Conservation (phyloP, 1,284 basidiomycete genomes). For the Tilletia setariae region DNA sequence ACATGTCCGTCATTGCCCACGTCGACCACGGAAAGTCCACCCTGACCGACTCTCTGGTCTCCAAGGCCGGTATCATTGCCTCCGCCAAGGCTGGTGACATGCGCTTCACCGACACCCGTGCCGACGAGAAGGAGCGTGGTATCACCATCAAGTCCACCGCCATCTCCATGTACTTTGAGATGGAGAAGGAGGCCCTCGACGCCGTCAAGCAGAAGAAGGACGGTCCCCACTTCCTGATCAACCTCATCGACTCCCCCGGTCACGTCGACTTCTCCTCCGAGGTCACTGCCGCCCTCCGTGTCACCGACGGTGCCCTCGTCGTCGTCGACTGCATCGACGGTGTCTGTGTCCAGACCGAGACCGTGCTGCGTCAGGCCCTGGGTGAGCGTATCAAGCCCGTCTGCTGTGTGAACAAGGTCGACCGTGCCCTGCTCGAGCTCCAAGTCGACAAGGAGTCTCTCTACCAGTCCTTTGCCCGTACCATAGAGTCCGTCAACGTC, state of each 20-base stretch:
- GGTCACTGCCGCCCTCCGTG: constrained; percentile 98
- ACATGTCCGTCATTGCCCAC: constrained; percentile 73
- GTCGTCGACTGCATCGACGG: constrained; percentile 99
- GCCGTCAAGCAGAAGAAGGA: constrained; percentile 91
- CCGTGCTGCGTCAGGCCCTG: constrained; percentile 94
- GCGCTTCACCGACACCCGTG: constrained; percentile 96
- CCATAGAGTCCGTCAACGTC: constrained; percentile 97
- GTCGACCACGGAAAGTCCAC: constrained; percentile 99
- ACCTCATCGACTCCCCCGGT: constrained; percentile 98
- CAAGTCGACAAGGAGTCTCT: constrained; percentile 96
- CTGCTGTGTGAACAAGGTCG: constrained; percentile 99
- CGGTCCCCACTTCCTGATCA: constrained; percentile 97
- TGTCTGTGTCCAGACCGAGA: constrained; percentile 99
- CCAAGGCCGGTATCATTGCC: constrained; percentile 98
- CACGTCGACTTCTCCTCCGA: constrained; percentile 99
- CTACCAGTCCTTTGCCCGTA: constrained; percentile 96
- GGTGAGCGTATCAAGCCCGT: constrained; percentile 99
- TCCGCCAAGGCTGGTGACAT: constrained; percentile 86
- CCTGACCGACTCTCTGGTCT: constrained; percentile 96
- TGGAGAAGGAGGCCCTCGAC: constrained; percentile 70
- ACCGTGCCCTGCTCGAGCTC: constrained; percentile 97
- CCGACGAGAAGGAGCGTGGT: constrained; percentile 99
- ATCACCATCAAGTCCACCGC: constrained; percentile 99
- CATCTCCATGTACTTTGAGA: constrained; percentile 99
- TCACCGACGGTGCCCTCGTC: constrained; percentile 86